These are phyloP conservation scores for Pestalotiopsis sp. DNA, from an alignment of 2,329 filamentous ascomycete species.

Conservation along the genomic window DNA sequence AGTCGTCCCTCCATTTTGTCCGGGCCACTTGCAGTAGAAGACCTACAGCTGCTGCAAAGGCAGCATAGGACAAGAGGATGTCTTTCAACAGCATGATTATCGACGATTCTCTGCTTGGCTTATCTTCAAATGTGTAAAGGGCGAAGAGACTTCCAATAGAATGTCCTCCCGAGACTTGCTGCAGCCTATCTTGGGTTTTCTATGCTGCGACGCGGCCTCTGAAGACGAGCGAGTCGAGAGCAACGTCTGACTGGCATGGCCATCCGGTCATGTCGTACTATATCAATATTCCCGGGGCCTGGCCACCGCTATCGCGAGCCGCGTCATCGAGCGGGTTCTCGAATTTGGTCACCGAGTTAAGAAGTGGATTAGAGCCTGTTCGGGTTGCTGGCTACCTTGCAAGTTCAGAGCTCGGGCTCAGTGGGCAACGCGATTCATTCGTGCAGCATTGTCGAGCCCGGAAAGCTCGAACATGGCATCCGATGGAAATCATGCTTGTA, in stretches of 20 bases:
- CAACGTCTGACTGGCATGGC: not conserved
- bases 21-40: no score
- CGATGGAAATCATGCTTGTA: no score
- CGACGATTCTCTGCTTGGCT: not conserved
- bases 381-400: not conserved
- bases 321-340: constrained; percentile 6
- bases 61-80: not conserved
- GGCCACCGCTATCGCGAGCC: not conserved
- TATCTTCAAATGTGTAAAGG: not conserved
- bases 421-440: not conserved
- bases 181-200: not conserved
- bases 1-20: not conserved
- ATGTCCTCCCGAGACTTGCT: not conserved
- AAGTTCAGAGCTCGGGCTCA: not conserved
- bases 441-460: no score
- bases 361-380: not conserved
- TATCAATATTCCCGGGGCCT: not conserved
- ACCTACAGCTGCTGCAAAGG: not conserved
- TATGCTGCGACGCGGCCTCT: not conserved
- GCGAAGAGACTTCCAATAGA: not conserved
- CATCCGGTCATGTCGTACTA: not conserved
- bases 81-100: not conserved
- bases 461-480: no score
- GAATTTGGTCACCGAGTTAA: not conserved
- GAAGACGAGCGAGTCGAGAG: not conserved